Evolutionary conservation across 2,329 filamentous ascomycete genomes (phyloP).

Genomic region (Verticillium tricorpus): DNA sequence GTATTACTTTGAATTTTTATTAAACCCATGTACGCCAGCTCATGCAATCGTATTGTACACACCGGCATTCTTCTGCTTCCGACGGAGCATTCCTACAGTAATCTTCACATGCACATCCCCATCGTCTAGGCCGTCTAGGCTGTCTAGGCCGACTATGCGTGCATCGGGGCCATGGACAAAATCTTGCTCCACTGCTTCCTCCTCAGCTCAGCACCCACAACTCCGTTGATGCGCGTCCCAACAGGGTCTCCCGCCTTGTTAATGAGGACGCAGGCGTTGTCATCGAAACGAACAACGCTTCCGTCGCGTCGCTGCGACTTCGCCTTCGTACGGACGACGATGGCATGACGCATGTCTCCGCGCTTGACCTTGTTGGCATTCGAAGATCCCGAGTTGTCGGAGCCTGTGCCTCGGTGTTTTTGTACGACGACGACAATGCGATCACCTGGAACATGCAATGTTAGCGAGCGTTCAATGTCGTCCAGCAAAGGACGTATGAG

Average conservation of each 20-base stretch:
- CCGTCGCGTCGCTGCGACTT: conserved; percentile 84
- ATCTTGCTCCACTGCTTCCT: conserved; percentile 99
- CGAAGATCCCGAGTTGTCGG: conserved; percentile 65
- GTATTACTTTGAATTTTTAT: conserved; percentile 5
- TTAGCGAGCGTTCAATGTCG: background rate
- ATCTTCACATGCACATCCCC: conserved; percentile 2
- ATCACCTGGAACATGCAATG: conserved; percentile 60
- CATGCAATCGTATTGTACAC: conserved; percentile 7
- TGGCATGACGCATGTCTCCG: conserved; percentile 93
- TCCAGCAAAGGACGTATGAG: background rate
- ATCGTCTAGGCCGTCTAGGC: conserved; percentile 24
- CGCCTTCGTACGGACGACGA: conserved; percentile 88
- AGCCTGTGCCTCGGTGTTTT: conserved; percentile 80
- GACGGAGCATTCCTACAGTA: background rate
- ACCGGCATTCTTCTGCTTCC: background rate
- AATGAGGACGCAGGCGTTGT: conserved; percentile 96
- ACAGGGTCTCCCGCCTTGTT: conserved; percentile 97
- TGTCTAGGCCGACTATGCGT: conserved; percentile 36
- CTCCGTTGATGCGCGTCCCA: conserved; percentile 84
- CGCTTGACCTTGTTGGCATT: conserved; percentile 90
- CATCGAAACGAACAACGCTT: conserved; percentile 87
- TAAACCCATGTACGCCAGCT: conserved; percentile 11
- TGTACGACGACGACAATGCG: conserved; percentile 96
- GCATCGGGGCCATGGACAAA: conserved; percentile 80
- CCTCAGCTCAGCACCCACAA: conserved; percentile 85